phyloP scores from a whole-genome alignment of 768 basidiomycete genomes.

The Amyloporia xantha region DNA sequence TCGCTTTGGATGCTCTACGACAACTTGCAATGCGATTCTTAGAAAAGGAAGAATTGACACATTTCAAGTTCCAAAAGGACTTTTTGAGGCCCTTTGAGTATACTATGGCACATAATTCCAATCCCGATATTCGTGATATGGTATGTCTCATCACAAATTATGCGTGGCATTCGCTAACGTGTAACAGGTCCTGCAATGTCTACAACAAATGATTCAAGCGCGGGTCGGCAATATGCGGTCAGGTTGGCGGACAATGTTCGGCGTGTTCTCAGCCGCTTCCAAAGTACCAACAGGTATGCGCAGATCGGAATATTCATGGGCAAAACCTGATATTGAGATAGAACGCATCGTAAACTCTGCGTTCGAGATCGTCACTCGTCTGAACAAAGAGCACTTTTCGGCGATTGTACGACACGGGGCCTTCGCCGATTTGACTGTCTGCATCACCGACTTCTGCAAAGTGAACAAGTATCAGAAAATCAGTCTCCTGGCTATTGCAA shows the following conservation, averaged over 20 bases:
- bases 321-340: slow-evolving; percentile 20
- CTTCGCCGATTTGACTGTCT: slow-evolving; percentile 93
- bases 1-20: slow-evolving; percentile 92
- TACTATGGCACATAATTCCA: slow-evolving; percentile 94
- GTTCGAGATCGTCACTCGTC: slow-evolving; percentile 89
- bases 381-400: slow-evolving; percentile 87
- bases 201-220: slow-evolving; percentile 98
- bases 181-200: slow-evolving; percentile 83
- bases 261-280: slow-evolving; percentile 94
- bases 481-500: slow-evolving; percentile 90
- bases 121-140: slow-evolving; percentile 96
- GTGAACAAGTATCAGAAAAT: slow-evolving; percentile 99
- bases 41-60: slow-evolving; percentile 95
- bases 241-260: slow-evolving; percentile 99
- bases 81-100: slow-evolving; percentile 98
- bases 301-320: background rate
- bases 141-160: slow-evolving; percentile 31
- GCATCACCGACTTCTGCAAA: slow-evolving; percentile 99
- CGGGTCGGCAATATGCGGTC: slow-evolving; percentile 93
- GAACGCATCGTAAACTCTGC: slow-evolving; percentile 91
- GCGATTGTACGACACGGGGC: slow-evolving; percentile 91
- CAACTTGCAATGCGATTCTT: slow-evolving; percentile 98
- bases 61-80: slow-evolving; percentile 99
- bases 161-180: background rate
- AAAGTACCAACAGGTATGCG: slow-evolving; percentile 77